Base-by-base conservation (phyloP, 345 rosid species). In the Mangifera indica region DNA sequence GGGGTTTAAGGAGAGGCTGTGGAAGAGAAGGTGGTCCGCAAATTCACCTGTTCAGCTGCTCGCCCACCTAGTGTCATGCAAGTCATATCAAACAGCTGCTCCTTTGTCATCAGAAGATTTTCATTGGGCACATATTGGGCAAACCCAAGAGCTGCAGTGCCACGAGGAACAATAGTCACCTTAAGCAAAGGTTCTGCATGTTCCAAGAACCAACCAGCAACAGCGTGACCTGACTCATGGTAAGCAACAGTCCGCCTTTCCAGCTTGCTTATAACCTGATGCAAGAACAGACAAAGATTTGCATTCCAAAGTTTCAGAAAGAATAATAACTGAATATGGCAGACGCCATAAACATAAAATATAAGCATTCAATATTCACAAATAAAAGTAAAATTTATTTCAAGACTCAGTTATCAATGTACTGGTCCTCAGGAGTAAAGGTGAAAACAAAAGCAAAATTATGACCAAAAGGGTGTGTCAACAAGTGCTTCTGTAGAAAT, bases 221-320 rank as follows among this genome's bases (percentile, higher is more conserved):
- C 84, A 68, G 86, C 87, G 72, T 86, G 86, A 74, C 90, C 90
- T n/a, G 89, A 81, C 78, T 83, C 89, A 78, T 86, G 89, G 79
- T 80, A 84, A 52, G 86, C 85, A 63, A 84, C 84, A 26, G 90
- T 84, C 72, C 75, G 63, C 60, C 84, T 53, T 72, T 86, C 90
- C 60, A 80, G 76, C 78, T 79, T 78, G 76, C 90, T 86, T 70
- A 82, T 82, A 72, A 82, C 86, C 82, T 76, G 67, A 57, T 37
- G 42, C 9, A 32, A 37, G 29, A 54, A 67, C 25, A 67, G 11
- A 37, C 13, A 32, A 55, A 7, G 63, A 54, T 55, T 40, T 29
- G 37, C 52, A 69, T 15, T 24, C 52, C 9, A 46, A 57, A 2
- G 14, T 25, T n/a, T 49, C n/a, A 57, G 4, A 60, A 46, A 18